Evolutionary conservation across 345 rosid species (phyloP).

Genomic region (Aurinia saxatilis): DNA sequence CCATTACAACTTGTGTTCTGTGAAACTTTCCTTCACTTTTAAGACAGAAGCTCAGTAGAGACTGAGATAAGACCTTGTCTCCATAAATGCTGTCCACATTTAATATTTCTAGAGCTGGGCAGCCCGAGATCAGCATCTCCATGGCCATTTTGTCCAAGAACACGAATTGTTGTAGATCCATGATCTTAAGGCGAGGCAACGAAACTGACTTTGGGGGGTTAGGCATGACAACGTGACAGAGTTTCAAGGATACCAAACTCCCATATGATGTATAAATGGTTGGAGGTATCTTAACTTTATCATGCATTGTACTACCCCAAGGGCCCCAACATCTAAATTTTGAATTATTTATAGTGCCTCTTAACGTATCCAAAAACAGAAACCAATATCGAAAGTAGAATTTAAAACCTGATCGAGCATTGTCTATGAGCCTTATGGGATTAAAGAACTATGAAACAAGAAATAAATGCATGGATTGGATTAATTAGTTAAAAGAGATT

Average conservation of each 20-base stretch:
- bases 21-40: neutral
- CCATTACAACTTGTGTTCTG: neutral
- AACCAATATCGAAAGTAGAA: too few relatives aligned
- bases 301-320: neutral
- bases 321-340: neutral
- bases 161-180: neutral
- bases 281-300: slow-evolving; percentile 1
- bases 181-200: too few relatives aligned
- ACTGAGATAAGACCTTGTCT: neutral
- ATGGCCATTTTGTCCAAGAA: neutral
- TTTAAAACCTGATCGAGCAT: too few relatives aligned
- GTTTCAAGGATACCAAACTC: too few relatives aligned
- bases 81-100: neutral
- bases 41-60: slow-evolving; percentile 1
- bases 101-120: neutral
- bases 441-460: too few relatives aligned
- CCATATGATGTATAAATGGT: too few relatives aligned
- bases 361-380: too few relatives aligned
- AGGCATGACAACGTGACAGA: neutral
- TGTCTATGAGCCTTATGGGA: too few relatives aligned
- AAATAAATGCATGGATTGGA: too few relatives aligned
- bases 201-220: neutral
- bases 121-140: slow-evolving; percentile 2
- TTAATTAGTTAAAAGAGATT: too few relatives aligned
- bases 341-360: too few relatives aligned